Percentiles rank a stretch among this genome's conserved stretches.
Evolutionary conservation across 345 rosid species (phyloP).

Genomic region (Bruguiera sexangula): DNA sequence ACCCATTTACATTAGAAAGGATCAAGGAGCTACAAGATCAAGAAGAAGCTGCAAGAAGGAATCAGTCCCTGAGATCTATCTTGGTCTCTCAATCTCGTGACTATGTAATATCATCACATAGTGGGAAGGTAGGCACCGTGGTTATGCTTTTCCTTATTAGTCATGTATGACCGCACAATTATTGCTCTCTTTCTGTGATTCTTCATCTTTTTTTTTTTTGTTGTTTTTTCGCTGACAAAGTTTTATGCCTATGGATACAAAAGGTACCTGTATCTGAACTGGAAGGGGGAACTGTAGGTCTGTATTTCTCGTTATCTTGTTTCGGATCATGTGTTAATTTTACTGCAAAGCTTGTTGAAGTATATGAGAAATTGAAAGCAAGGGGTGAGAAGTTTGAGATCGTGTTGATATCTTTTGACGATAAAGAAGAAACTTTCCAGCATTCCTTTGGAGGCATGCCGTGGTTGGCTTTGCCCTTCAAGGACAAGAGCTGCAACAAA

Average conservation of each 20-base stretch:
- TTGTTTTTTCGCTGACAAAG: neutral
- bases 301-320: slow-evolving; percentile 23
- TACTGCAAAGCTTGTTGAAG: slow-evolving; percentile 24
- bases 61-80: slow-evolving; percentile 56
- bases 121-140: slow-evolving; percentile 39
- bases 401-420: slow-evolving; percentile 29
- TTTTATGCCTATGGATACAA: neutral
- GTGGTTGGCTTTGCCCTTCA: slow-evolving; percentile 37
- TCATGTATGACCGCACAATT: neutral
- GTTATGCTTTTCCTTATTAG: neutral
- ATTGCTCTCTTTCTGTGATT: neutral
- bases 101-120: slow-evolving; percentile 49
- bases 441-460: slow-evolving; percentile 26
- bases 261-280: slow-evolving; percentile 40
- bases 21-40: slow-evolving; percentile 57
- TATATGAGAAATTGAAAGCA: slow-evolving; percentile 30
- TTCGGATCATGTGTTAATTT: slow-evolving; percentile 25
- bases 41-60: slow-evolving; percentile 53
- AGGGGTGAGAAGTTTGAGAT: slow-evolving; percentile 37
- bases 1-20: slow-evolving; percentile 63
- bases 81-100: slow-evolving; percentile 53
- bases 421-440: slow-evolving; percentile 27
- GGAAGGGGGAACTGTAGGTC: slow-evolving; percentile 37
- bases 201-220: neutral
- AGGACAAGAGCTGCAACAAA: slow-evolving; percentile 27